These are phyloP conservation scores for Penicillium brevicompactum DNA, from an alignment of 2,329 filamentous ascomycete genomes.

Conservation along the genomic window DNA sequence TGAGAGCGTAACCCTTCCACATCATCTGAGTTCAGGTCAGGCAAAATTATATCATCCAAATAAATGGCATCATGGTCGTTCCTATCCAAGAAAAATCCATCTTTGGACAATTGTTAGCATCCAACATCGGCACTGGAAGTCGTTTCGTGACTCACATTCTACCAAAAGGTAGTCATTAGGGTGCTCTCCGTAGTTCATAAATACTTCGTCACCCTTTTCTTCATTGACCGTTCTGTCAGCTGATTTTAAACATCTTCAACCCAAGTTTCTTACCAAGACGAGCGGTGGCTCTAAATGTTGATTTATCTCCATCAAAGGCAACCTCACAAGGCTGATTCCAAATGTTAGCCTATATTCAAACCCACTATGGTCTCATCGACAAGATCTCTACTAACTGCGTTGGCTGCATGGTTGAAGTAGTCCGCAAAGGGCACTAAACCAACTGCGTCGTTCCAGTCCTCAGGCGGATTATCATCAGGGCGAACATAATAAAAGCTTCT, in stretches of 20 bases:
- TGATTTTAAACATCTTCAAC: too few species aligned
- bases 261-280: not conserved
- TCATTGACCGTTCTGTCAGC: not conserved
- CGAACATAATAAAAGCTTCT: constrained; percentile 61
- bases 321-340: not conserved
- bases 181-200: not conserved
- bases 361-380: not conserved
- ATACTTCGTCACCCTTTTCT: not conserved
- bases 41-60: not conserved
- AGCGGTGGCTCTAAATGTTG: not conserved
- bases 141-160: not conserved
- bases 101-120: not conserved
- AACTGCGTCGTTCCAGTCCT: constrained; percentile 35
- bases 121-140: not conserved
- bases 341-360: not conserved
- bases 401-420: not conserved
- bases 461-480: constrained; percentile 34
- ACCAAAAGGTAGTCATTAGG: not conserved
- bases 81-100: not conserved
- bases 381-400: not conserved
- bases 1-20: not conserved
- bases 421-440: too few species aligned
- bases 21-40: not conserved
- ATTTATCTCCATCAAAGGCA: not conserved
- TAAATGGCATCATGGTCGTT: not conserved